Percentiles rank a stretch among this genome's conserved stretches.
Conservation (phyloP, 805 yeast genomes). For the Lipomyces japonicus region DNA sequence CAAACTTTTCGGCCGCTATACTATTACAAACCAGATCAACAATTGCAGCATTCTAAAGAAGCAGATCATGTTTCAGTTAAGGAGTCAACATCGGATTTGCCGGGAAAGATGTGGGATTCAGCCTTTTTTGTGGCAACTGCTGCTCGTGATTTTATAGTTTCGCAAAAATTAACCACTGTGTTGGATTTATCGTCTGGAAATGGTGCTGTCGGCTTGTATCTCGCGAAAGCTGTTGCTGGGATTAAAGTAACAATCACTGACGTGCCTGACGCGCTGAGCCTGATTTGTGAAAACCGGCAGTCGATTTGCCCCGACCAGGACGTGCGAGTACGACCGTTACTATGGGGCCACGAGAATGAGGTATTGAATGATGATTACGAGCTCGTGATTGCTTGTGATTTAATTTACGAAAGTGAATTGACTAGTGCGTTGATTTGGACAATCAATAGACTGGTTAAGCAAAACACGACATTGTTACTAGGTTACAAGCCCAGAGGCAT, state of each 20-base stretch:
- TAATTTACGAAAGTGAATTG: constrained; percentile 23
- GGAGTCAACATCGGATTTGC: constrained; percentile 23
- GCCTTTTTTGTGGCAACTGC: constrained; percentile 18
- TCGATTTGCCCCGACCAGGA: background rate
- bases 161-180: background rate
- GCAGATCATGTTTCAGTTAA: constrained; percentile 1
- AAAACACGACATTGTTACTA: constrained; percentile 12
- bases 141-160: background rate
- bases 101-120: constrained; percentile 29
- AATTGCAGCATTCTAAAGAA: background rate
- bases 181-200: constrained; percentile 25
- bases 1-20: constrained; percentile 9
- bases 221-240: background rate
- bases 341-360: constrained; percentile 15
- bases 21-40: background rate
- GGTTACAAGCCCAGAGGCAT: constrained; percentile 27
- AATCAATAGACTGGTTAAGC: constrained; percentile 9
- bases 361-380: constrained; percentile 8
- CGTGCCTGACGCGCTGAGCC: constrained; percentile 16
- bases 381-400: constrained; percentile 23
- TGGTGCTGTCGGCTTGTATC: constrained; percentile 23
- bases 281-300: constrained; percentile 14
- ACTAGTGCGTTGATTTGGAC: constrained; percentile 10
- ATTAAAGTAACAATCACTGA: constrained; percentile 14
- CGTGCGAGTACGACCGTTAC: constrained; percentile 1